These are phyloP conservation scores for Poa pratensis DNA, from an alignment of 176 grass and related monocot genomes.

Conservation along the genomic window DNA sequence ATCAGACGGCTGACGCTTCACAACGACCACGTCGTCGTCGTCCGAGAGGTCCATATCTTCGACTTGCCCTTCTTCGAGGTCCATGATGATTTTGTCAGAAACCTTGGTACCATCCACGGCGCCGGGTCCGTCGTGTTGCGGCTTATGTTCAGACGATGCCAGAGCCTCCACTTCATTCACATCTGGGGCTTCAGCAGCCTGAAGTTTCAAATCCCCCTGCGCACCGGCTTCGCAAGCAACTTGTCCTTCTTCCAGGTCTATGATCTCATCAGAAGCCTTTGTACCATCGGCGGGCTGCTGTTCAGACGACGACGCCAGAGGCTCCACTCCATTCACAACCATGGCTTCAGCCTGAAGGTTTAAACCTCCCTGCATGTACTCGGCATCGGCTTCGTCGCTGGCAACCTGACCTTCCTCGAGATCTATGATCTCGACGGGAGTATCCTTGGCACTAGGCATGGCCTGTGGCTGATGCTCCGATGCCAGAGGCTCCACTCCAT, in stretches of 20 bases:
- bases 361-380: neutral
- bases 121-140: neutral
- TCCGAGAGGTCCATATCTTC: constrained; percentile 91
- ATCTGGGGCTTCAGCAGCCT: neutral
- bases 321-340: neutral
- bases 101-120: neutral
- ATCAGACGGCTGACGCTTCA: constrained; percentile 48
- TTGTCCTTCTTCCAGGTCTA: constrained; percentile 54
- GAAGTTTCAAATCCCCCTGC: neutral
- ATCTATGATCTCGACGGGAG: constrained; percentile 28
- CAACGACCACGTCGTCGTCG: constrained; percentile 54
- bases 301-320: too few relatives aligned
- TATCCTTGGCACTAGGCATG: neutral
- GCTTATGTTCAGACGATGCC: neutral
- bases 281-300: neutral
- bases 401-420: constrained; percentile 40
- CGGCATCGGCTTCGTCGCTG: neutral
- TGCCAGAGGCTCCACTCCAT: neutral
- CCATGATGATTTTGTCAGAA: constrained; percentile 41
- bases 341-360: neutral
- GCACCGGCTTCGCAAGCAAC: neutral
- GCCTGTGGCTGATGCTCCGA: constrained; percentile 35
- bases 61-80: constrained; percentile 54
- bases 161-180: neutral
- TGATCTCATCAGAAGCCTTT: constrained; percentile 35